Evolutionary conservation across 2,329 filamentous ascomycete species (phyloP), one percentile per base, ranked within the genome.

Genomic region (Aspergillus phoenicis): DNA sequence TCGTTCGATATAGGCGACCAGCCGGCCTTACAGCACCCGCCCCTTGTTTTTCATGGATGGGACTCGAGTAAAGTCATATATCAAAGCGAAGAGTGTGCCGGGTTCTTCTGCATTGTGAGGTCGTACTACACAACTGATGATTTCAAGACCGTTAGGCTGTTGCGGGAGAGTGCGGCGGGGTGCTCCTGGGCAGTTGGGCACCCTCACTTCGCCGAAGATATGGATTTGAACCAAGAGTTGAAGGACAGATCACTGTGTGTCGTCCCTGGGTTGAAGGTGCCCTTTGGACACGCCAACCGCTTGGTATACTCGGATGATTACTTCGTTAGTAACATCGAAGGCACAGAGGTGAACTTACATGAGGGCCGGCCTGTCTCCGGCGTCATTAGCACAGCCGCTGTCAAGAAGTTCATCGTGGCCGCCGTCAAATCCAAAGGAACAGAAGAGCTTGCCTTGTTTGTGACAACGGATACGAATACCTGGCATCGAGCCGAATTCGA

Each of bases 401-500:
- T 96, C 62, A 96, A 96, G 77, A 91, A 90, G 68, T 97, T 90
- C 73, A 80, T 99, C 33, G 85, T 99, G 43, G 91, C 90, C 15
- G 95, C 94, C 38, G 89, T 91, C 3, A 88, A 89, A 63, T 90
- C 93, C 17, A 83, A 87, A 38, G 87, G 89, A 53, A 96, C 93
- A 10, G 89, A 91, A 68, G 96, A 99, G 78, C 90, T 97, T 84
- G 92, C 92, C 4, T 85, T 99, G 58, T 99, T 91, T 75, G 89
- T 98, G 59, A 93, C 91, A 8, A 87, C 91, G 67, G 92, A 99
- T 74, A 89, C 91, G 11, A 82, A 87, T 55, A 88, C 84, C 58
- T 99, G 95, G 95, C 93, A 98, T 75, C 88, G 93, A 57, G 94
- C 94, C 61, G 87, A 96, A 72, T 98, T 99, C 76, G 89, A 87